These are phyloP conservation scores for Phytopythium mirpurense DNA, from an alignment of 352 stramenopile genomes.

Conservation along the genomic window DNA sequence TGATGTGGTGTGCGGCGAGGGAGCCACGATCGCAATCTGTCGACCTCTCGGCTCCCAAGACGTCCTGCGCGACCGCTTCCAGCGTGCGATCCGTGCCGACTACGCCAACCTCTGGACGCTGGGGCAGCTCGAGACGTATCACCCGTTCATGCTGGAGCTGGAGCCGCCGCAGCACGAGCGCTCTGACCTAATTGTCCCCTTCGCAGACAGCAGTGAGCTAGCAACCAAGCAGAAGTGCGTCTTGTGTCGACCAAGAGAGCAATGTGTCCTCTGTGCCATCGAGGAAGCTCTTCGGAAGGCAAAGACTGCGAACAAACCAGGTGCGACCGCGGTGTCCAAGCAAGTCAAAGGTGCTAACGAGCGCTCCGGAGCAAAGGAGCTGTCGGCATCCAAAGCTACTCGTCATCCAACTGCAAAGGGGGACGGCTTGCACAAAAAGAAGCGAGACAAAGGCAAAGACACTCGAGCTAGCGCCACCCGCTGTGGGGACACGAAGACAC, in stretches of 20 bases:
- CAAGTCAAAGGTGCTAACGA: not conserved
- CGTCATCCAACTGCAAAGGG: not conserved
- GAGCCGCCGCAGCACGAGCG: not conserved
- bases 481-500: too few relatives aligned
- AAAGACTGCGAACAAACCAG: not conserved
- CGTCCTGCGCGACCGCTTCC: constrained; percentile 46
- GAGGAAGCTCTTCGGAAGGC: not conserved
- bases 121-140: constrained; percentile 63
- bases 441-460: not conserved
- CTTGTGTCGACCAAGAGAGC: constrained; percentile 1
- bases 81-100: constrained; percentile 50
- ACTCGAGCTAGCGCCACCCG: not conserved
- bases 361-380: not conserved
- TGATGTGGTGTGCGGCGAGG: constrained; percentile 54
- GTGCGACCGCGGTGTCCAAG: not conserved
- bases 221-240: constrained; percentile 13
- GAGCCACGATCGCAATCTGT: constrained; percentile 51
- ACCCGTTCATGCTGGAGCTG: constrained; percentile 31
- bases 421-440: too few relatives aligned
- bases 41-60: constrained; percentile 25
- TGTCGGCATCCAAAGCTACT: not conserved
- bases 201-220: not conserved
- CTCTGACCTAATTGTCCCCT: not conserved
- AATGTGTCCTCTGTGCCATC: constrained; percentile 3
- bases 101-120: constrained; percentile 36